These are phyloP conservation scores for Scheffersomyces titani DNA, from an alignment of 1,139 yeast species.

Conservation along the genomic window DNA sequence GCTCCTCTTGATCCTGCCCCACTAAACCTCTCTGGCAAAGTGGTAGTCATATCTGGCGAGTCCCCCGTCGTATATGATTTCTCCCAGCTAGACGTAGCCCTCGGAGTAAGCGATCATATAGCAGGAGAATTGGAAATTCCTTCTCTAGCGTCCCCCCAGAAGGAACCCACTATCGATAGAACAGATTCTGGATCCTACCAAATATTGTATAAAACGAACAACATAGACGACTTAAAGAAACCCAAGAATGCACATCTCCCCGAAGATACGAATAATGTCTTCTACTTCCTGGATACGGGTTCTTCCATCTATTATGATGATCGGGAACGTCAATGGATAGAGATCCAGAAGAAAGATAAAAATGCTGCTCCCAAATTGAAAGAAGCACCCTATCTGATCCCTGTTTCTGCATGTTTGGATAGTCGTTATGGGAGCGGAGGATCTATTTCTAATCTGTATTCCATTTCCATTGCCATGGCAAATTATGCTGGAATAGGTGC, in stretches of 20 bases:
- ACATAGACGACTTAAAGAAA: constrained; percentile 10
- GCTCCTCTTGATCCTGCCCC: neutral
- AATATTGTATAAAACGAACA: neutral
- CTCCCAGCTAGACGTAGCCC: neutral
- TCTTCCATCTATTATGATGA: constrained; percentile 15
- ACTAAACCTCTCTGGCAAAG: neutral
- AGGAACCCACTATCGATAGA: neutral
- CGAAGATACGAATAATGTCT: constrained; percentile 8
- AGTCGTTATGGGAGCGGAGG: constrained; percentile 8
- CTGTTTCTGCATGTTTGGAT: constrained; percentile 10
- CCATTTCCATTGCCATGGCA: neutral
- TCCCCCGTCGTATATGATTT: neutral
- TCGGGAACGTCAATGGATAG: constrained; percentile 13
- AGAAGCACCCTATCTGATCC: constrained; percentile 7
- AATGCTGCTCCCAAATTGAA: constrained; percentile 1
- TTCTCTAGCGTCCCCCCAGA: neutral
- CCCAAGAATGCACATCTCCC: constrained; percentile 6
- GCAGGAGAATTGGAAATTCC: neutral
- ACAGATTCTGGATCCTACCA: neutral
- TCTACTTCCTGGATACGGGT: constrained; percentile 11
- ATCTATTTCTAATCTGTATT: neutral
- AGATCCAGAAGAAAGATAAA: constrained; percentile 2
- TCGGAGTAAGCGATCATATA: neutral
- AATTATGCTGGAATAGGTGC: neutral
- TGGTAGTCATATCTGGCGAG: neutral